These are phyloP conservation scores for Apiospora arundinis DNA, from an alignment of 2,329 filamentous ascomycete genomes.

Conservation along the genomic window DNA sequence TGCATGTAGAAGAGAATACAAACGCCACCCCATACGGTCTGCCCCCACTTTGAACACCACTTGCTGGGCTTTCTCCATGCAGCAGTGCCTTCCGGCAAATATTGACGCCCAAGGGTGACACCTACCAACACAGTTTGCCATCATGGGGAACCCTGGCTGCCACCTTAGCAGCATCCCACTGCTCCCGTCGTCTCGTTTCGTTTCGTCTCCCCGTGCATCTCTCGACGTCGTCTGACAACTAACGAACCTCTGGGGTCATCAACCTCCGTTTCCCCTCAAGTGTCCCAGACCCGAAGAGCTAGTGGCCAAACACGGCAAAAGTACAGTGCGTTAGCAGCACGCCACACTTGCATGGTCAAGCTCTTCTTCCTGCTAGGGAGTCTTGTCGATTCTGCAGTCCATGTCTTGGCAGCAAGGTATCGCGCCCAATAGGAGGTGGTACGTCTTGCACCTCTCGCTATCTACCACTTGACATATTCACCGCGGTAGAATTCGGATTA, in stretches of 20 bases:
- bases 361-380: constrained; percentile 6
- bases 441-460: not conserved
- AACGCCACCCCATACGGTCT: not conserved
- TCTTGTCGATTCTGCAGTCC: constrained; percentile 1
- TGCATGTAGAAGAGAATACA: not conserved
- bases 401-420: not conserved
- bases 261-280: too few relatives aligned
- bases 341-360: not conserved
- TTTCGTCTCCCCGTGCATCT: not conserved
- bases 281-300: not conserved
- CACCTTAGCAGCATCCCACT: not conserved
- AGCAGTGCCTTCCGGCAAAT: not conserved
- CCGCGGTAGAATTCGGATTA: not conserved
- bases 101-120: constrained; percentile 1
- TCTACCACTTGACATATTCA: not conserved
- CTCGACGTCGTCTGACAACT: not conserved
- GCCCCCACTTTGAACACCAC: not conserved
- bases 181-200: not conserved
- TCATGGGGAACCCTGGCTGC: not conserved
- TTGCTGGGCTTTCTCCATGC: not conserved
- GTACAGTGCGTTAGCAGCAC: not conserved
- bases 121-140: not conserved
- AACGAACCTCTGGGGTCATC: not conserved
- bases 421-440: not conserved
- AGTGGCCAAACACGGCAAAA: not conserved